Evolutionary conservation across 2,329 filamentous ascomycete species (phyloP).

Genomic region (Raffaelea deltoideospora): DNA sequence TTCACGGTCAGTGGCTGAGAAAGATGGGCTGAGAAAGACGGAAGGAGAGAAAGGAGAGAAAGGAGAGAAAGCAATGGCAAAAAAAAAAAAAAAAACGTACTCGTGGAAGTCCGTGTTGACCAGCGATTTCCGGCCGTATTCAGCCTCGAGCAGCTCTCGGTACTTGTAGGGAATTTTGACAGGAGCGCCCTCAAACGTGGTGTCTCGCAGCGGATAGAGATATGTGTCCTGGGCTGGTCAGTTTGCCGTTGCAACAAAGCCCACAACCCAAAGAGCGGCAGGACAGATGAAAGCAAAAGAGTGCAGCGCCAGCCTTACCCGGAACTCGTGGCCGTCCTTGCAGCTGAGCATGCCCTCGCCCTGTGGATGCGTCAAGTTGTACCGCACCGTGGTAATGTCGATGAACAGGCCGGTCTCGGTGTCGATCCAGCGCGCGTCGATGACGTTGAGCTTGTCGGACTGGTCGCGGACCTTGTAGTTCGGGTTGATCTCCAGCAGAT

Average conservation of each 20-base stretch:
- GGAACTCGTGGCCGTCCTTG: slow-evolving; percentile 35
- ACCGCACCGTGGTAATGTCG: slow-evolving; percentile 34
- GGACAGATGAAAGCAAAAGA: too few species aligned
- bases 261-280: too few species aligned
- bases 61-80: too few species aligned
- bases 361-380: slow-evolving; percentile 26
- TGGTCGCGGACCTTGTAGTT: slow-evolving; percentile 22
- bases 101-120: slow-evolving; percentile 33
- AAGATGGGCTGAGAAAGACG: background rate
- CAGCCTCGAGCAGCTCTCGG: slow-evolving; percentile 39
- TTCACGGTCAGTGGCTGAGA: background rate
- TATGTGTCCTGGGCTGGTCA: slow-evolving; percentile 29
- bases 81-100: slow-evolving; percentile 21
- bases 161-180: slow-evolving; percentile 52
- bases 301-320: slow-evolving; percentile 22
- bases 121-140: slow-evolving; percentile 39
- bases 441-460: slow-evolving; percentile 24
- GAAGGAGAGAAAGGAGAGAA: background rate
- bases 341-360: slow-evolving; percentile 31
- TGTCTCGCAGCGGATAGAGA: slow-evolving; percentile 54
- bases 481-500: slow-evolving; percentile 34
- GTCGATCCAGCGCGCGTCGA: slow-evolving; percentile 35
- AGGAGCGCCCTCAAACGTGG: slow-evolving; percentile 49
- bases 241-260: too few species aligned
- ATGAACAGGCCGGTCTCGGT: slow-evolving; percentile 31